Percentiles rank a stretch among this genome's conserved stretches.
phyloP scores from a whole-genome alignment of 2,329 filamentous ascomycete genomes.

The Phialophora chinensis region DNA sequence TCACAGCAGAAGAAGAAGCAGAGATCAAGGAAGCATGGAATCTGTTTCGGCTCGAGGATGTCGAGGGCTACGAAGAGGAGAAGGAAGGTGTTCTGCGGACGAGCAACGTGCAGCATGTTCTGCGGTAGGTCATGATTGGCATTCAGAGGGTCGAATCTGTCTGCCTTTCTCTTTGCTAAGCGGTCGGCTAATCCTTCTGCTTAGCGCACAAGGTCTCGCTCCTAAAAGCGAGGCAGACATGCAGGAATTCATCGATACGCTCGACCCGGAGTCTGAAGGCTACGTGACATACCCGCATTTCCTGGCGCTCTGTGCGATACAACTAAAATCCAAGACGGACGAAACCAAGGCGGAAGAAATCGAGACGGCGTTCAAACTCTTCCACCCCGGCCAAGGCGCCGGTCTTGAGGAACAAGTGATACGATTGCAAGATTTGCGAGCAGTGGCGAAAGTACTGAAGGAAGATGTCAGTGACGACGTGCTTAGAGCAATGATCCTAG shows the following conservation, averaged over 20 bases:
- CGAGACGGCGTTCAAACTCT: slow-evolving; percentile 80
- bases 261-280: slow-evolving; percentile 83
- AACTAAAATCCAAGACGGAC: slow-evolving; percentile 67
- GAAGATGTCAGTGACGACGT: slow-evolving; percentile 84
- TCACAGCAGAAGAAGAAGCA: slow-evolving; percentile 80
- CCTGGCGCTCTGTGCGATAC: slow-evolving; percentile 84
- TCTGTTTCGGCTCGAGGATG: slow-evolving; percentile 66
- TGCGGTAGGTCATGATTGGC: slow-evolving; percentile 63
- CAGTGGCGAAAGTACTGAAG: slow-evolving; percentile 79
- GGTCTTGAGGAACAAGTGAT: slow-evolving; percentile 64
- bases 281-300: slow-evolving; percentile 81
- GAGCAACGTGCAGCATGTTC: slow-evolving; percentile 71
- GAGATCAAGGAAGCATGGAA: slow-evolving; percentile 91
- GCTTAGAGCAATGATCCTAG: slow-evolving; percentile 90
- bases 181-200: slow-evolving; percentile 12
- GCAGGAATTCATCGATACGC: slow-evolving; percentile 74
- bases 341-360: slow-evolving; percentile 68
- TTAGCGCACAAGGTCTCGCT: slow-evolving; percentile 79
- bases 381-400: slow-evolving; percentile 61
- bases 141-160: neutral
- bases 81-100: slow-evolving; percentile 73
- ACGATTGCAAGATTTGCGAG: slow-evolving; percentile 75
- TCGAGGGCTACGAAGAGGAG: slow-evolving; percentile 70
- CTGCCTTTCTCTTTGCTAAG: neutral
- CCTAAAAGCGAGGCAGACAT: slow-evolving; percentile 69